Evolutionary conservation across 1,284 basidiomycete species (phyloP).

Genomic region (Malassezia nana): DNA sequence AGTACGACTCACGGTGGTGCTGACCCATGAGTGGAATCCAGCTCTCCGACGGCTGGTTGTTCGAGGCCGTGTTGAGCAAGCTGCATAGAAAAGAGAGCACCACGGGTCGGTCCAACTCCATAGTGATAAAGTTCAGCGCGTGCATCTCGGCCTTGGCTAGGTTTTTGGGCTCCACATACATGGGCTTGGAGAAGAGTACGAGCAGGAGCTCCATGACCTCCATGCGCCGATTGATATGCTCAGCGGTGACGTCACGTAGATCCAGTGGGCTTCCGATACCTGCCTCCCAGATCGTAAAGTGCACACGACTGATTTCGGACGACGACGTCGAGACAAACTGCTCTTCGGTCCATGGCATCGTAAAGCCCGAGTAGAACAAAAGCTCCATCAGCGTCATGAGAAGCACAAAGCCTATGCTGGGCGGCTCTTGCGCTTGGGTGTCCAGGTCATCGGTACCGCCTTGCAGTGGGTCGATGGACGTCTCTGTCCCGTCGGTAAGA

Average conservation of each 20-base stretch:
- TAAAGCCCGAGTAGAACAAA: constrained; percentile 44
- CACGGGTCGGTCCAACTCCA: constrained; percentile 25
- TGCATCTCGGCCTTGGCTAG: constrained; percentile 19
- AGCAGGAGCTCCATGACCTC: constrained; percentile 39
- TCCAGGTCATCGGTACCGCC: background rate
- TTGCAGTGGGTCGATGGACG: background rate
- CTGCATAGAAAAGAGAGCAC: constrained; percentile 42
- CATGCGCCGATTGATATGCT: constrained; percentile 31
- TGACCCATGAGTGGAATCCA: constrained; percentile 18
- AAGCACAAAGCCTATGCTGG: constrained; percentile 4
- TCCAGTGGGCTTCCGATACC: constrained; percentile 42
- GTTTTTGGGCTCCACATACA: constrained; percentile 29
- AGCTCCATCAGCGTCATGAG: constrained; percentile 27
- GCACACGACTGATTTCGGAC: constrained; percentile 19
- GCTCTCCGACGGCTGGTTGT: constrained; percentile 20
- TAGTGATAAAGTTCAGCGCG: constrained; percentile 25
- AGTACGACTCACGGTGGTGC: constrained; percentile 20
- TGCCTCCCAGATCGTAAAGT: constrained; percentile 41
- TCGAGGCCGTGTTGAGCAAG: constrained; percentile 36
- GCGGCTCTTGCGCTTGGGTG: background rate
- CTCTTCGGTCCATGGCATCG: constrained; percentile 43
- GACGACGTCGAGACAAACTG: constrained; percentile 20
- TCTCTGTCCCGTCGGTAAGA: background rate
- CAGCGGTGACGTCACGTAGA: constrained; percentile 21
- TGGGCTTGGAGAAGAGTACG: constrained; percentile 38